Conservation (phyloP, 306 rosid genomes). For the Fagus crenata region DNA sequence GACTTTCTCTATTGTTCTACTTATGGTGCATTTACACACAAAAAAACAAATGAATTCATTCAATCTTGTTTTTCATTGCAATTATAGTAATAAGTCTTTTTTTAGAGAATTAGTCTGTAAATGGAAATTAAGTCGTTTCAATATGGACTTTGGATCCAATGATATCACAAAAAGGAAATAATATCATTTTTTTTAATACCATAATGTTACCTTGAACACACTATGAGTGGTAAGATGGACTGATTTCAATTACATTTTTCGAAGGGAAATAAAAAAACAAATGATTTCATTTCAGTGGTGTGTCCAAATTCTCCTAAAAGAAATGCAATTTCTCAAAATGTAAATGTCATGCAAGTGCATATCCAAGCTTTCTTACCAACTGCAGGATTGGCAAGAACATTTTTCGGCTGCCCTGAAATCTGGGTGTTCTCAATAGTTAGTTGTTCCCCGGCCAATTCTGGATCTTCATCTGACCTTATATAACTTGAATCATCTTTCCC, state of each 20-base stretch:
- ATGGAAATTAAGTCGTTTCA: slow-evolving; percentile 15
- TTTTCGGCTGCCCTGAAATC: slow-evolving; percentile 42
- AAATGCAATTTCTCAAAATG: slow-evolving; percentile 11
- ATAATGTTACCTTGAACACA: slow-evolving; percentile 3
- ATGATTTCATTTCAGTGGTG: slow-evolving; percentile 17
- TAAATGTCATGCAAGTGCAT: slow-evolving; percentile 9
- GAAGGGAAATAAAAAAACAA: not conserved
- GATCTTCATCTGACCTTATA: slow-evolving; percentile 38
- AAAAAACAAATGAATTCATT: slow-evolving; percentile 21
- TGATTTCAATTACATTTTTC: not conserved
- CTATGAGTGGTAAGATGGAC: not conserved
- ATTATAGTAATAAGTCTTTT: slow-evolving; percentile 18
- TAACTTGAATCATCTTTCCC: slow-evolving; percentile 39
- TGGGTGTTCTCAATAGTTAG: slow-evolving; percentile 29
- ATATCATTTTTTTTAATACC: slow-evolving; percentile 17
- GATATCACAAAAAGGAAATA: slow-evolving; percentile 14
- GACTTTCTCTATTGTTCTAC: slow-evolving; percentile 28
- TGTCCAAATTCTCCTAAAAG: slow-evolving; percentile 14
- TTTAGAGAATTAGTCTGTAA: slow-evolving; percentile 3
- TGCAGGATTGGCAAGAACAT: slow-evolving; percentile 35
- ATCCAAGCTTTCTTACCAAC: slow-evolving; percentile 50
- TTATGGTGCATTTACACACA: slow-evolving; percentile 20
- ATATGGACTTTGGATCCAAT: slow-evolving; percentile 18
- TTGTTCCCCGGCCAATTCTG: slow-evolving; percentile 35
- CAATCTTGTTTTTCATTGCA: slow-evolving; percentile 19